A percentile compares a stretch with the other conserved stretches of the same genome.
phyloP scores from a whole-genome alignment of 805 yeast species.

The Candida taoyuanica region DNA sequence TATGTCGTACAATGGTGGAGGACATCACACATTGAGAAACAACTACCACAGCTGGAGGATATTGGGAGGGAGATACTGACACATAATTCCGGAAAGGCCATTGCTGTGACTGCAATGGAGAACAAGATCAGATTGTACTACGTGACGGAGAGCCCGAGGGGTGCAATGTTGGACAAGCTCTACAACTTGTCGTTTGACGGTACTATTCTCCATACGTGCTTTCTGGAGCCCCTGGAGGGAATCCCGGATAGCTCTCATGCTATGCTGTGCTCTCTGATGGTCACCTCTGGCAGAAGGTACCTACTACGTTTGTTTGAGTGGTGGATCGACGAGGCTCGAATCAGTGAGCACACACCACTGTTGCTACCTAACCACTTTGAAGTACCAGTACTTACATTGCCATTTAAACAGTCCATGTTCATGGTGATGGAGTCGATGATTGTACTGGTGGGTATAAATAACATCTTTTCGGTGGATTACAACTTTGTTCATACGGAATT shows the following conservation, averaged over 20 bases:
- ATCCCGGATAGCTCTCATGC: slow-evolving; percentile 25
- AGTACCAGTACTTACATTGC: slow-evolving; percentile 40
- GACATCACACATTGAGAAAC: slow-evolving; percentile 11
- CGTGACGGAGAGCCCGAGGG: slow-evolving; percentile 33
- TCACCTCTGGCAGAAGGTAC: slow-evolving; percentile 35
- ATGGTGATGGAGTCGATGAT: slow-evolving; percentile 34
- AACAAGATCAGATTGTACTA: slow-evolving; percentile 36
- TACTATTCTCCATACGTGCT: slow-evolving; percentile 37
- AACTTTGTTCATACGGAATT: slow-evolving; percentile 27
- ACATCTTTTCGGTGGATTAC: slow-evolving; percentile 44
- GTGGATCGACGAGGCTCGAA: slow-evolving; percentile 34
- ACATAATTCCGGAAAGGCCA: slow-evolving; percentile 36
- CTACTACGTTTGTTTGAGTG: slow-evolving; percentile 37
- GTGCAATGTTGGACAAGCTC: slow-evolving; percentile 35
- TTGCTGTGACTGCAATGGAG: slow-evolving; percentile 35
- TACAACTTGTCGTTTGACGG: slow-evolving; percentile 40
- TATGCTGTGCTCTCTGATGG: slow-evolving; percentile 33
- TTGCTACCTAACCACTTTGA: slow-evolving; percentile 37
- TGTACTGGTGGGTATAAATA: slow-evolving; percentile 36
- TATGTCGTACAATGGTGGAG: slow-evolving; percentile 50
- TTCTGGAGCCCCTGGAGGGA: slow-evolving; percentile 34
- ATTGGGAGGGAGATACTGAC: slow-evolving; percentile 29
- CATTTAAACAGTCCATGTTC: slow-evolving; percentile 37
- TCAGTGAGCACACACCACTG: slow-evolving; percentile 33
- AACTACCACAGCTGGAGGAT: slow-evolving; percentile 21